phyloP scores from a whole-genome alignment of 2,329 filamentous ascomycete species.

The Hymenoscyphus linearis region DNA sequence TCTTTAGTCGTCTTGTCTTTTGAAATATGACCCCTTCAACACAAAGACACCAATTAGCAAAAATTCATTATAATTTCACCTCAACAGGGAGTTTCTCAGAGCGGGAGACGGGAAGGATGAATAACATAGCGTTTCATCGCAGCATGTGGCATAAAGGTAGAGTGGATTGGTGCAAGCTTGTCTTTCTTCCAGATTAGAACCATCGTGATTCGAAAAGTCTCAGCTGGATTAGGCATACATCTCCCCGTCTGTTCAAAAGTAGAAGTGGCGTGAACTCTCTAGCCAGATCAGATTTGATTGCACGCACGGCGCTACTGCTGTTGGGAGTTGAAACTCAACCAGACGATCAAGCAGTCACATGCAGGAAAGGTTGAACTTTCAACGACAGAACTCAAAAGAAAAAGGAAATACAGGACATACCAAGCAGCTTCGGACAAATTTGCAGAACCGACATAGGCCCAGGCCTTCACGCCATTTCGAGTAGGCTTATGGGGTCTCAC shows the following conservation, averaged over 20 bases:
- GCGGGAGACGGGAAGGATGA: neutral
- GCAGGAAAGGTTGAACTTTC: neutral
- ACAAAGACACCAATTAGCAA: neutral
- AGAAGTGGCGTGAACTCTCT: neutral
- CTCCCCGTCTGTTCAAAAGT: neutral
- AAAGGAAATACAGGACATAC: constrained; percentile 42
- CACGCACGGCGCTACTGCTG: neutral
- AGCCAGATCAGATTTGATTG: neutral
- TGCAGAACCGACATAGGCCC: constrained; percentile 84
- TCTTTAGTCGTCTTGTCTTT: constrained; percentile 62
- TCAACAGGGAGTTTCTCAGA: neutral
- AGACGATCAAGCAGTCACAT: neutral
- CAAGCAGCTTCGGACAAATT: constrained; percentile 94
- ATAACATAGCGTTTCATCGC: neutral
- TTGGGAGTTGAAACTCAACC: neutral
- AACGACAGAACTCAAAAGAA: neutral
- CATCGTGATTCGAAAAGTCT: neutral
- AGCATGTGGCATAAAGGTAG: constrained; percentile 1
- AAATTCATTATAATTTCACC: neutral
- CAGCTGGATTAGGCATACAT: neutral
- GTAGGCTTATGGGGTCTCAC: constrained; percentile 34
- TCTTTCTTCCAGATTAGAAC: neutral
- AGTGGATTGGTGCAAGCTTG: neutral
- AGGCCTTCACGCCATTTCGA: constrained; percentile 43
- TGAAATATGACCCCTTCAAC: constrained; percentile 68